Evolutionary conservation across 2,329 filamentous ascomycete species (phyloP), one percentile per base, ranked within the genome.

Genomic region (Ophiosphaerella korrae): DNA sequence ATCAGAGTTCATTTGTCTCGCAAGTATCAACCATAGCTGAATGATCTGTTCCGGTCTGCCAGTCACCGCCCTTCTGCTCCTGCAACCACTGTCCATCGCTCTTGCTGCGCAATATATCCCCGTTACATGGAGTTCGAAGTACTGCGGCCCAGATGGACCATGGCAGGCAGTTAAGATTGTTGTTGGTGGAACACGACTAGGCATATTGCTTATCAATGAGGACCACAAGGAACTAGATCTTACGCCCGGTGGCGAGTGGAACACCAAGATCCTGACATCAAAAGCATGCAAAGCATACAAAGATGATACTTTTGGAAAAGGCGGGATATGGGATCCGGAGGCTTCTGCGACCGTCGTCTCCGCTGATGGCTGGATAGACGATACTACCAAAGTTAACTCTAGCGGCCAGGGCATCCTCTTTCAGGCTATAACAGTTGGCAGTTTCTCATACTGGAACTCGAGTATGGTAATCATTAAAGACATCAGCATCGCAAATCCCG

Each of bases 61-160:
- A 29, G 26, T 29, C 21, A 34, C 39, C 37, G 7, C 14, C 18
- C 26, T 36, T 23, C 33, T 18, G 34, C 40, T 49, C 7, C 40
- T 43, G 14, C 46, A 43, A 23, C 8, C 18, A 12, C 6, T 43
- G 31, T 36, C 37, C 11, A n/a, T 9, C n/a, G 16, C 29, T 24
- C 24, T 34, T 33, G 37, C 34, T 34, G 16, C 36, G 7, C 36
- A 44, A 39, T 42, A 48, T 33, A 38, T 43, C 39, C 33, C 31
- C 23, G 72, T 74, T 3, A 51, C 55, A 23, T 64, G 61, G 57
- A 59, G 52, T 34, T 26, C 26, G 2, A 21, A 46, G 9, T 42
- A 40, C 3, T 61, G 56, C 29, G 59, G 57, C 1, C 59, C 59
- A 2, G 59, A 63, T 51, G 61, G 61, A 3, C 59, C 57, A 3